Conservation (phyloP, 106 monocot genomes). For the Dendrobium catenatum region DNA sequence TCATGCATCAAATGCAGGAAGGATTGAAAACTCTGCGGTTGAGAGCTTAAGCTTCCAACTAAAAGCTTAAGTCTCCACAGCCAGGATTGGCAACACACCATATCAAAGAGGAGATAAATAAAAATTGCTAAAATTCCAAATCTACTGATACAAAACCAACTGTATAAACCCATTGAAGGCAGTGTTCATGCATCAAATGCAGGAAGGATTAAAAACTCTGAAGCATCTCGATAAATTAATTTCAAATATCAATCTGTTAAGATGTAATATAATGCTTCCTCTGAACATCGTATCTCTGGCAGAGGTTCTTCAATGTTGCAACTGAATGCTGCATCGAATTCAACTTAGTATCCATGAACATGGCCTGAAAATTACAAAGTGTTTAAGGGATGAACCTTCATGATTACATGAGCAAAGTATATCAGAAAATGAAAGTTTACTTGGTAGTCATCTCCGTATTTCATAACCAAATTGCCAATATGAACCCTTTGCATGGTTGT, state of each 20-base stretch:
- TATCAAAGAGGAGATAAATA: too few species aligned
- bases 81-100: too few species aligned
- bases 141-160: not conserved
- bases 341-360: slow-evolving; percentile 67
- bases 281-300: slow-evolving; percentile 30
- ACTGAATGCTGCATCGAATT: slow-evolving; percentile 66
- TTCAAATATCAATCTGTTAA: not conserved
- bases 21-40: not conserved
- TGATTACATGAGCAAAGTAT: too few species aligned
- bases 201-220: not conserved
- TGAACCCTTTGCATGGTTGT: slow-evolving; percentile 70
- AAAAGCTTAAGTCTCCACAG: too few species aligned
- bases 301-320: slow-evolving; percentile 49
- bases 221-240: not conserved
- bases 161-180: too few species aligned
- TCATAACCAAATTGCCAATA: slow-evolving; percentile 55
- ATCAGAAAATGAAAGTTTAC: slow-evolving; percentile 18
- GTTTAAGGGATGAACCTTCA: too few species aligned
- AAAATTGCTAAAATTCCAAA: not conserved
- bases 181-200: not conserved
- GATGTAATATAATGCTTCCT: slow-evolving; percentile 1
- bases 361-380: slow-evolving; percentile 31
- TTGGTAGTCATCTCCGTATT: slow-evolving; percentile 77
- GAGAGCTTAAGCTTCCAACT: too few species aligned
- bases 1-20: not conserved